A percentile compares a stretch with the other conserved stretches of the same genome.
Conservation (phyloP, 2,329 filamentous ascomycete species). For the Bipolaris zeicola region DNA sequence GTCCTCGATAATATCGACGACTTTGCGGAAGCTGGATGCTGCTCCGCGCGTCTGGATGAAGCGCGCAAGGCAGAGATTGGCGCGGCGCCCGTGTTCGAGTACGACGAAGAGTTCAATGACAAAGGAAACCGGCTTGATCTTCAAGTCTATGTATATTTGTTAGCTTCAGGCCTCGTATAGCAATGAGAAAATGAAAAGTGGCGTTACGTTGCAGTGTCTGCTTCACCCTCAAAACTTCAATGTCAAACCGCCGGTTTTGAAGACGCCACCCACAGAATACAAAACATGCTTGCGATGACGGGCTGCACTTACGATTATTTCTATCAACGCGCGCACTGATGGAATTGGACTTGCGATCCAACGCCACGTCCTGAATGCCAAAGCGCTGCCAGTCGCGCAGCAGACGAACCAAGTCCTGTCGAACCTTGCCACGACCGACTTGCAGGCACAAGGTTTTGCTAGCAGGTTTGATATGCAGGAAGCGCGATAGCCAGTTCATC, state of each 20-base stretch:
- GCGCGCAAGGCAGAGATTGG: slow-evolving; percentile 77
- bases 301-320: slow-evolving; percentile 72
- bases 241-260: slow-evolving; percentile 21
- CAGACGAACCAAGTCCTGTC: slow-evolving; percentile 76
- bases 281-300: slow-evolving; percentile 10
- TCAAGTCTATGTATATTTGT: slow-evolving; percentile 63
- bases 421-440: slow-evolving; percentile 71
- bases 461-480: slow-evolving; percentile 88
- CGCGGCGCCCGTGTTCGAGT: slow-evolving; percentile 80
- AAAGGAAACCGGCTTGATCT: slow-evolving; percentile 86
- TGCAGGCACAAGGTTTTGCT: slow-evolving; percentile 76
- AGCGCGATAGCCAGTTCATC: slow-evolving; percentile 80
- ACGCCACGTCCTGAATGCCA: slow-evolving; percentile 78
- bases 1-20: slow-evolving; percentile 75
- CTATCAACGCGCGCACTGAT: slow-evolving; percentile 78
- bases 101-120: slow-evolving; percentile 87
- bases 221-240: slow-evolving; percentile 24
- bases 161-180: slow-evolving; percentile 4
- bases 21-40: slow-evolving; percentile 83
- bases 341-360: slow-evolving; percentile 78
- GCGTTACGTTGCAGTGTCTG: slow-evolving; percentile 27
- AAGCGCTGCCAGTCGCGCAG: slow-evolving; percentile 80
- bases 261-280: slow-evolving; percentile 25
- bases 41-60: slow-evolving; percentile 93
- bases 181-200: slow-evolving; percentile 7